Evolutionary conservation across 2,329 filamentous ascomycete genomes (phyloP), one percentile per base, ranked within the genome.

Genomic region (Aspergillus sp.): DNA sequence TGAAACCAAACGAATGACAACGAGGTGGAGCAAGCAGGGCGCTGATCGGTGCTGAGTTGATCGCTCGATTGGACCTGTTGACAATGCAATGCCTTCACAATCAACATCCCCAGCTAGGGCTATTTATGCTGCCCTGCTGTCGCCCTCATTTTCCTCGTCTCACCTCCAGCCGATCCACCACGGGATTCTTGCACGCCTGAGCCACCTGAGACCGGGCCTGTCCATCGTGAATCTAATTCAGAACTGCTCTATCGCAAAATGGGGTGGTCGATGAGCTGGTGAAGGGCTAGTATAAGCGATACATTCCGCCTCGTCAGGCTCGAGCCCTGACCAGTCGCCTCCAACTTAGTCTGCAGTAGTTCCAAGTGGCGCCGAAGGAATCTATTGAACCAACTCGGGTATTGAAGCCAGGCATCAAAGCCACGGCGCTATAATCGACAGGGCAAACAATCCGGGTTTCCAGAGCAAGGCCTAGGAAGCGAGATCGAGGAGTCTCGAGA

Each of bases 41-140:
- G 48, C 48, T 40, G 48, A 41, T 40, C 48, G 9, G 8, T 9
- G 19, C 27, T 41, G 46, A 49, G 19, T 40, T 41, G 46, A 49
- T 49, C 31, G 17, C 46, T 49, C 46, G 27, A 50, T 50, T 50
- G 15, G 35, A 55, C 49, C 46, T 50, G 51, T 46, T 35, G 44
- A 46, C 52, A 60, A 48, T 46, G 39, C 15, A 4, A n/a, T 31
- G 8, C 3, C 27, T 6, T 25, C 23, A 25, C 5, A 6, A 25
- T 25, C 52, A 21, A 21, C 21, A 56, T 54, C 52, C 49, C 15
- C 55, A 52, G 51, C 46, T 56, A 43, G 35, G 27, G 56, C 57
- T 59, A 54, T 56, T 56, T 61, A 54, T 56, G 35, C 40, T 48
- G 40, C 15, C 19, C 17, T 37, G 41, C 43, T 27, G 33, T 47